Evolutionary conservation across 805 yeast species (phyloP), one percentile per base, ranked within the genome.

Genomic region (Suhomyces prunicola): DNA sequence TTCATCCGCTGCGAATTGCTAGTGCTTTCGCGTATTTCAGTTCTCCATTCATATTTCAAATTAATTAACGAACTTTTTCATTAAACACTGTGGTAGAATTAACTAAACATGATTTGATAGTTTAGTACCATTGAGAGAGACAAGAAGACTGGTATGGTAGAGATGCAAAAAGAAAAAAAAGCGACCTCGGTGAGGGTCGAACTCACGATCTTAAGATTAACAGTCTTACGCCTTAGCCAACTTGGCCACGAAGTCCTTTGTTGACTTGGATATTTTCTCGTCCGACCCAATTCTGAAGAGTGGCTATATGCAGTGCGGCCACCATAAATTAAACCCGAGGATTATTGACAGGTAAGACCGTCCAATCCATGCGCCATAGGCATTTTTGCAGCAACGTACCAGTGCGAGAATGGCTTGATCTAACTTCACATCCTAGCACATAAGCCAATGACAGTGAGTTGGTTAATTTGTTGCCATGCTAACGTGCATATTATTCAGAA

Each of bases 201-300:
- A 55, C 56, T 53, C 56, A 55, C 58, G 58, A 50, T 55, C 58
- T 55, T 47, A 55, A 55, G 58, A 55, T 55, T 55, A 55, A 55
- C 58, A 55, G 58, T 55, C 58, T 55, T 55, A 55, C 58, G 58
- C 58, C 58, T 55, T 55, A 55, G 46, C 58, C 58, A 55, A 47
- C 58, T 55, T 55, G 58, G 58, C 58, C 58, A 55, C 58, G 58
- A 55, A 55, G 58, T 55, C 58, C 5, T 47, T 42, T 44, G 47
- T 17, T 47, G 42, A 17, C 6, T 1, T 1, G 2, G 1, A 19
- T 19, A 3, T 7, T 39, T 39, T 39, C 24, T 17, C 23, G 42
- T 17, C 23, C 12, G 12, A 39, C 42, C 3, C n/a, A 17, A 39
- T 39, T 39, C 6, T 39, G 42, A 39, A 39, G 6, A 5, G 4